Conservation (phyloP, 179 eudicot species). For the Camellia oleifera region DNA sequence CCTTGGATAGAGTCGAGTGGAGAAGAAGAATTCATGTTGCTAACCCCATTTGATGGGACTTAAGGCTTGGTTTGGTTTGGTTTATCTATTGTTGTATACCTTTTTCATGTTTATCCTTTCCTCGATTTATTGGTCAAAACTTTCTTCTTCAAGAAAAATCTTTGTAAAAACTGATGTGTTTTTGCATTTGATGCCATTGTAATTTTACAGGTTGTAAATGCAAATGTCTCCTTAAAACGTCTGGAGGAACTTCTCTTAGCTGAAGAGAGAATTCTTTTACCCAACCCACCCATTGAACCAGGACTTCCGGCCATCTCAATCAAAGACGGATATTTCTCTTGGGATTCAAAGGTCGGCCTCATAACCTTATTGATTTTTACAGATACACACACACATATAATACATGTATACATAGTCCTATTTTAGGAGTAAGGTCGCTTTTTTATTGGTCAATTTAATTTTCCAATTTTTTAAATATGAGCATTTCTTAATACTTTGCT, state of each 20-base stretch:
- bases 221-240: constrained; percentile 83
- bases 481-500: background rate
- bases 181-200: constrained; percentile 14
- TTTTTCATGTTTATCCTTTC: background rate
- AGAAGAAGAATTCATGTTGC: too few relatives aligned
- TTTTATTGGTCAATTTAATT: background rate
- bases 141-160: background rate
- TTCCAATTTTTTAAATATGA: background rate
- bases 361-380: background rate
- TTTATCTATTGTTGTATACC: too few relatives aligned
- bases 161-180: background rate
- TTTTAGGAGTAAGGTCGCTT: background rate
- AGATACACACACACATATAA: background rate
- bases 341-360: constrained; percentile 75
- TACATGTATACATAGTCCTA: background rate
- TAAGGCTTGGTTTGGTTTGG: too few relatives aligned
- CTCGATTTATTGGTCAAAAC: background rate
- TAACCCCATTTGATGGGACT: too few relatives aligned
- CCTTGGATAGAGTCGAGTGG: too few relatives aligned
- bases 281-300: constrained; percentile 73
- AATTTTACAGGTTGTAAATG: constrained; percentile 65
- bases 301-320: constrained; percentile 71
- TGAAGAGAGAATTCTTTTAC: constrained; percentile 72
- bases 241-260: constrained; percentile 76
- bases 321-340: constrained; percentile 65